Evolutionary conservation across 225 moss, liverwort and hornwort species (phyloP), one percentile per base, ranked within the genome.

Genomic region (Asterella californica): DNA sequence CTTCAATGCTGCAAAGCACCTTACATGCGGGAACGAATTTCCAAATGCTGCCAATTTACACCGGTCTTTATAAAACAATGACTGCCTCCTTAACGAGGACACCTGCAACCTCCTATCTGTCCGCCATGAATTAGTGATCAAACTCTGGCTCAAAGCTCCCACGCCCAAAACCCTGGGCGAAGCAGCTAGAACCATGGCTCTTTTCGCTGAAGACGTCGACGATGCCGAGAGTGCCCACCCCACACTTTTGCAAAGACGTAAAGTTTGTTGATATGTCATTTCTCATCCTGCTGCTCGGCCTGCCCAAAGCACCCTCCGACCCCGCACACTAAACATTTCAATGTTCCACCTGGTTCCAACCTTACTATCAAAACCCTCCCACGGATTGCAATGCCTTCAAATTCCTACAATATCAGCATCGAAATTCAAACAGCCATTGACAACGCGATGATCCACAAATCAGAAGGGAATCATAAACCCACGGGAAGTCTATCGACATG

Each of bases 191-290:
- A 68, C 83, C 86, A 86, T 86, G 67, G 32, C 54, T 75, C 73
- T 67, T 27, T 38, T 37, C 8, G 59, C 60, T 17, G 72, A 80
- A 27, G 63, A 30, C 27, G 50, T 29, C 12, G 65, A n/a, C 8
- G 79, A 80, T 18, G 80, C 38, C 9, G 82, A 71, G 24, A 67
- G 34, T 54, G 66, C 75, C 72, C 72, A 79, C 74, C 81, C 81
- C 67, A 75, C 74, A 37, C 75, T 75, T 64, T 64, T 78, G 68
- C 48, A 70, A 36, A 81, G 29, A 54, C 78, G 60, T 15, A 78
- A 37, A 47, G 78, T 60, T 29, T 81, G 84, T 37, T 55, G 75
- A 72, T 84, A 75, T 78, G 68, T 81, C 81, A 84, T 84, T 38
- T 47, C 81, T 84, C 84, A 84, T 81, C 54, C 77, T 77, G 63